Evolutionary conservation across 208 protist species (phyloP), one percentile per base, ranked within the genome.

Genomic region (Herpetomonas samuelpessoai): DNA sequence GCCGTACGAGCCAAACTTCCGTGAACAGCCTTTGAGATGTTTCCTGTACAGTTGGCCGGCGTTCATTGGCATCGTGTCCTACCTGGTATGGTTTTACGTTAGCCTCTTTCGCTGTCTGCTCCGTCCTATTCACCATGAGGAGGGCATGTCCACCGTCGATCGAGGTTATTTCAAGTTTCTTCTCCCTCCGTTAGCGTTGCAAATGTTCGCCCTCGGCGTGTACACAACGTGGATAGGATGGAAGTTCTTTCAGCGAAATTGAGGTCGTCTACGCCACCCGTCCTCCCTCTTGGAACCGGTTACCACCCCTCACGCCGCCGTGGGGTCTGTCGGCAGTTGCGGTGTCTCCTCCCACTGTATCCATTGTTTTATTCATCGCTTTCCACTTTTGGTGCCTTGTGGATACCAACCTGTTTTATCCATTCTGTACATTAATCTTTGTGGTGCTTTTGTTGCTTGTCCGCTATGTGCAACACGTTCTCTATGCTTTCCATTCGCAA

Each of bases 241-340:
- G 83, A 91, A 91, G 62, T 86, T 94, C 31, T 94, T 94, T 46
- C 65, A 47, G 1, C 87, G 87, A 49, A 94, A 94, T 52, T 94
- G 62, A 67, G 1, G 16, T 19, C 12, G 44, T 41, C 16, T 7
- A 7, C 35, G 35, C 16, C 35, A 18, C 35, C 7, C 35, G 35
- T 16, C 7, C 16, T 7, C 10, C 35, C 35, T 7, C 35, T 41
- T 16, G 35, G 16, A 41, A 41, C 16, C 35, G 16, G 35, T 41
- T 41, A 7, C 35, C 35, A 7, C 35, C 35, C 35, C 35, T 16
- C 35, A 7, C 35, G 10, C 35, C 35, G 10, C 35, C 16, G 10
- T 16, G 10, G 16, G 10, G 35, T 16, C 35, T 30, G 9, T 12
- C 25, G 6, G 6, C n/a, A 18, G 3, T 18, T 56, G 2, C 38